phyloP scores from a whole-genome alignment of 352 stramenopile genomes.

The Pythium apleroticum region DNA sequence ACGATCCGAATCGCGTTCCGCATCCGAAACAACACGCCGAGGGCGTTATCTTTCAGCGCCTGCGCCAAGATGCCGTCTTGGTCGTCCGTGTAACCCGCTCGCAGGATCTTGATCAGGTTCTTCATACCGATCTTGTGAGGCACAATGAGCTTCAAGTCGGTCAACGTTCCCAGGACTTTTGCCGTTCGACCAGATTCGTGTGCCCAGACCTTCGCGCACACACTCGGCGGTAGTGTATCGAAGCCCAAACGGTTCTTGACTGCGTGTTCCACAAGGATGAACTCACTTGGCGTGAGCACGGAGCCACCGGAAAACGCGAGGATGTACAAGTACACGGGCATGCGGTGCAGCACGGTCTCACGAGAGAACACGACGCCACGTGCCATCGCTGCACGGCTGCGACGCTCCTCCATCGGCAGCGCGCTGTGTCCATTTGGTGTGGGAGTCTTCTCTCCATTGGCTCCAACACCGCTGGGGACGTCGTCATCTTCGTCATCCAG shows the following conservation, averaged over 20 bases:
- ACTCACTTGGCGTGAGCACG: conserved; percentile 54
- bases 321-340: conserved; percentile 82
- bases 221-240: conserved; percentile 33
- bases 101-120: conserved; percentile 70
- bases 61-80: conserved; percentile 61
- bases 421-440: not conserved
- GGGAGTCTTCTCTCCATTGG: not conserved
- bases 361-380: conserved; percentile 71
- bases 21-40: conserved; percentile 68
- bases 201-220: conserved; percentile 68
- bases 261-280: conserved; percentile 52
- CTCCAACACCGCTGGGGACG: not conserved
- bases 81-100: conserved; percentile 64
- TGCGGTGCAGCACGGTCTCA: conserved; percentile 70
- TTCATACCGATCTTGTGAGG: conserved; percentile 85
- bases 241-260: conserved; percentile 50
- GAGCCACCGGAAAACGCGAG: conserved; percentile 70
- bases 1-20: conserved; percentile 47
- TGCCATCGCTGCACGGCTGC: not conserved
- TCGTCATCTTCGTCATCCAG: conserved; percentile 37
- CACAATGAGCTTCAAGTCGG: conserved; percentile 63
- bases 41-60: conserved; percentile 72
- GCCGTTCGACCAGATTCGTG: conserved; percentile 68
- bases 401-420: not conserved
- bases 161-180: conserved; percentile 72